Evolutionary conservation across 208 protist genomes (phyloP).

Genomic region (Ichthyophonus hoferi): DNA sequence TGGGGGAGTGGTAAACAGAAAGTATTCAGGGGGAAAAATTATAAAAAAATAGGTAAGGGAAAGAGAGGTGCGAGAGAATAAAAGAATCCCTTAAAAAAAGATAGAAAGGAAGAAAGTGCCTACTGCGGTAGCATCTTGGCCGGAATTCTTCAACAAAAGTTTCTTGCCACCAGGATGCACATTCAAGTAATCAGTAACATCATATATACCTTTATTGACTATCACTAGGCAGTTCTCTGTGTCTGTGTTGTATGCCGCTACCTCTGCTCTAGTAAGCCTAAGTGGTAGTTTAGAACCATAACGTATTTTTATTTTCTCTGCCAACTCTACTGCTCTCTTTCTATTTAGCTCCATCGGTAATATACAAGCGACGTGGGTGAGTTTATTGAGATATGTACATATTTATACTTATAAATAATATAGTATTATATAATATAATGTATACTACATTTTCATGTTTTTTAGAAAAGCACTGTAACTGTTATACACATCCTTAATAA

Average conservation of each 20-base stretch:
- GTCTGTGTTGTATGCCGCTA: not conserved
- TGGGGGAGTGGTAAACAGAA: too few species aligned
- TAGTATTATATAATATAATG: too few species aligned
- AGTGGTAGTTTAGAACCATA: not conserved
- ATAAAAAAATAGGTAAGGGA: not conserved
- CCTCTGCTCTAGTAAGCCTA: not conserved
- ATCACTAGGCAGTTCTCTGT: not conserved
- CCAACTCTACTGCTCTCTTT: not conserved
- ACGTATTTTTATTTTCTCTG: not conserved
- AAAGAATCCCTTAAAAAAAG: not conserved
- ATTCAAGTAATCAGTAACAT: not conserved
- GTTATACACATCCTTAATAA: too few species aligned
- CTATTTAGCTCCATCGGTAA: not conserved
- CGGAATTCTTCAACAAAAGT: not conserved
- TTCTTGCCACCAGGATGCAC: not conserved
- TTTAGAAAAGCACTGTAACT: too few species aligned
- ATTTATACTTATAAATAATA: too few species aligned
- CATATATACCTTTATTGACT: not conserved
- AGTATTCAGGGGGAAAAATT: too few species aligned
- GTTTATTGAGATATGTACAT: too few species aligned
- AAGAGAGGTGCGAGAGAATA: not conserved
- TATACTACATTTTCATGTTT: too few species aligned
- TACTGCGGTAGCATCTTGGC: not conserved
- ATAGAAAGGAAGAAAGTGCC: not conserved
- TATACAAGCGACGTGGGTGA: too few species aligned